Base-by-base conservation (phyloP, 2,329 filamentous ascomycete species). In the Nannizziopsis arthrosporioides region DNA sequence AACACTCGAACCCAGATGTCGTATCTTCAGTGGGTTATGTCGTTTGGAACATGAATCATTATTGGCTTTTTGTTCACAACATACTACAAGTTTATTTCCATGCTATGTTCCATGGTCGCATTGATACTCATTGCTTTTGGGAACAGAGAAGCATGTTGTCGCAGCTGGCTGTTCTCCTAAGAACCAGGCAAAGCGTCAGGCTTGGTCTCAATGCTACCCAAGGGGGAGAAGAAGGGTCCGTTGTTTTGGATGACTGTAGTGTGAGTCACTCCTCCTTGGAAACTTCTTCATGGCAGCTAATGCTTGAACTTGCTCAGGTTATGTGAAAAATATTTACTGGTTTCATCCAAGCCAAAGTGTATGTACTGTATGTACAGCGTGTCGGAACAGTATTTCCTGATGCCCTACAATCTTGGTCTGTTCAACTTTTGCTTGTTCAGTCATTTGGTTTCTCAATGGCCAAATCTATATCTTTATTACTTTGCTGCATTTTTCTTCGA, bases 91-190 rank as follows among this genome's bases (percentile, higher is more conserved):
- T 40, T 6, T 35, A 18, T 5, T 15, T 18, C 34, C n/a, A 10
- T 44, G 18, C 32, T 31, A 19, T 37, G 31, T 19, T 36, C 18
- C 19, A 7, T 11, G 40, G 35, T 45, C 27, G 15, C 30, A 27
- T 32, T 43, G 35, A 45, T 48, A 48, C 50, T 60, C 48, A 55
- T 51, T 50, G 27, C 30, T 52, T 38, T 47, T 47, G 44, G 48
- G 51, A 44, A 54, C 53, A 72, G 69, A 68, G 70, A 59, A 68
- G 66, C 42, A 71, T 73, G 69, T 59, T 73, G 34, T 63, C 67
- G 37, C 65, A 67, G 41, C 58, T 73, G 35, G 69, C 70, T 45
- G 58, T 63, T 14, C 65, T 65, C 15, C 53, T 72, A 31, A 62
- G 68, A 50, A 60, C 65, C 36, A 62, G 68, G 46, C 63, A 65